Evolutionary conservation across 2,329 filamentous ascomycete species (phyloP).

Genomic region (Pseudocercospora cruenta): DNA sequence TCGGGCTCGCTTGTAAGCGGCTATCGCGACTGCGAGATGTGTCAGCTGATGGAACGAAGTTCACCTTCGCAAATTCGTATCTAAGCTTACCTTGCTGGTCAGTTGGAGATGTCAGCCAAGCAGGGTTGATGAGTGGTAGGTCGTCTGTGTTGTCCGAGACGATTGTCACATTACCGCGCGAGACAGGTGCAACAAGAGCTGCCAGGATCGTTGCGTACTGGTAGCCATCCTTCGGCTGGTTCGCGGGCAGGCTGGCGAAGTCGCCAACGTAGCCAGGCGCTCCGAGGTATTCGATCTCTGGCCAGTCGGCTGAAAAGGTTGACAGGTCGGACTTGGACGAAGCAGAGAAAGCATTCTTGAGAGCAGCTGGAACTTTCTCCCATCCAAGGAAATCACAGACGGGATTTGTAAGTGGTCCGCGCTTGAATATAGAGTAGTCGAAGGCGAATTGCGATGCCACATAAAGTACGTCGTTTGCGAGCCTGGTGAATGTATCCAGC

Average conservation of each 20-base stretch:
- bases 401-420: slow-evolving; percentile 22
- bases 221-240: slow-evolving; percentile 34
- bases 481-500: slow-evolving; percentile 24
- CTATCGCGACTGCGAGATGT: slow-evolving; percentile 33
- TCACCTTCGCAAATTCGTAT: slow-evolving; percentile 22
- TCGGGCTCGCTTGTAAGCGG: slow-evolving; percentile 36
- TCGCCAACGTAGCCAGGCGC: slow-evolving; percentile 16
- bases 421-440: slow-evolving; percentile 22
- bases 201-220: slow-evolving; percentile 40
- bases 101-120: slow-evolving; percentile 38
- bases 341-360: slow-evolving; percentile 14
- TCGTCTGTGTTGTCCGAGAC: slow-evolving; percentile 32
- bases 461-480: slow-evolving; percentile 24
- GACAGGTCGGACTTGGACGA: slow-evolving; percentile 17
- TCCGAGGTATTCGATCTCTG: slow-evolving; percentile 28
- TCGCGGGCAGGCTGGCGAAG: slow-evolving; percentile 12
- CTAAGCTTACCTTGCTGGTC: slow-evolving; percentile 19
- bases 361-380: slow-evolving; percentile 28
- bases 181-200: slow-evolving; percentile 39
- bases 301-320: slow-evolving; percentile 28
- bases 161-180: slow-evolving; percentile 43
- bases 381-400: slow-evolving; percentile 27
- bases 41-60: slow-evolving; percentile 28
- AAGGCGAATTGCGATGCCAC: slow-evolving; percentile 16
- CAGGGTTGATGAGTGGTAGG: slow-evolving; percentile 40